Evolutionary conservation across 108 stramenopile species (phyloP).

Genomic region (Nannochloropsis gaditana): DNA sequence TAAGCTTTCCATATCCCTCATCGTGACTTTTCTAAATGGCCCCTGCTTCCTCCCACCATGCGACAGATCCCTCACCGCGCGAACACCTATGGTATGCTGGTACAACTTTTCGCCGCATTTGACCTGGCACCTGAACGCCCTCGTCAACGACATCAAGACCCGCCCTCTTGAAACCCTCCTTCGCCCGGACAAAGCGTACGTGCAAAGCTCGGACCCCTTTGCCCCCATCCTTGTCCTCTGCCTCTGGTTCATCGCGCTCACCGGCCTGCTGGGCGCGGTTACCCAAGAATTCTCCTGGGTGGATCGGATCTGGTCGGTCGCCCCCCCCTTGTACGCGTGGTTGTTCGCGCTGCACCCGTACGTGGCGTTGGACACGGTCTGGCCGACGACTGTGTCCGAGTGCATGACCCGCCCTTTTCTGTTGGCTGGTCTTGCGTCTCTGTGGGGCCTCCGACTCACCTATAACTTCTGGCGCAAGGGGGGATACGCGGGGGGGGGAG

Average conservation of each 20-base stretch:
- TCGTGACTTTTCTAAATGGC: too few species aligned
- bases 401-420: not conserved
- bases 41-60: too few species aligned
- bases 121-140: not conserved
- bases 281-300: conserved; percentile 18
- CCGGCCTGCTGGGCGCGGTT: not conserved
- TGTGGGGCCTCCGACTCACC: not conserved
- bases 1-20: too few species aligned
- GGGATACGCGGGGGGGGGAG: not conserved
- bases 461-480: not conserved
- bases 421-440: not conserved
- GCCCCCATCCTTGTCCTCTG: not conserved
- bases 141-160: not conserved
- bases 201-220: not conserved
- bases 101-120: not conserved
- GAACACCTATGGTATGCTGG: not conserved
- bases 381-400: not conserved
- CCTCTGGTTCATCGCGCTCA: conserved; percentile 11
- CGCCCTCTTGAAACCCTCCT: not conserved
- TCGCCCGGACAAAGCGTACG: not conserved
- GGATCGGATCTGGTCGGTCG: not conserved
- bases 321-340: not conserved
- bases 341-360: not conserved
- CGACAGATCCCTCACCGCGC: not conserved
- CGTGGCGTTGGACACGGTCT: not conserved